Evolutionary conservation across 331 rosid species (phyloP), one percentile per base, ranked within the genome.

Genomic region (Phaseolus coccineus): DNA sequence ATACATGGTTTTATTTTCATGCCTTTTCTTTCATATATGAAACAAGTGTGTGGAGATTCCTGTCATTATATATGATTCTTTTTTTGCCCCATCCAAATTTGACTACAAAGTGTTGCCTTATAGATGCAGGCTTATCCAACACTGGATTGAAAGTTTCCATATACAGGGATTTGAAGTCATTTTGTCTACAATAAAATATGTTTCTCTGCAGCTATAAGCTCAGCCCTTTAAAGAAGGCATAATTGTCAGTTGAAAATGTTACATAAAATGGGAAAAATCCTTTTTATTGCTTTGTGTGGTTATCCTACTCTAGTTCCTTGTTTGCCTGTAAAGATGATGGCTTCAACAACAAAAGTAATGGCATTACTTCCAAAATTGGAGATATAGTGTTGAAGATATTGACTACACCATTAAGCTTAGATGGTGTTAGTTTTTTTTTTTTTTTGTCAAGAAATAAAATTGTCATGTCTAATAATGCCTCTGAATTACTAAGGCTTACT

Each of bases 91-190:
- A 61, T 39, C 15, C 82, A 70, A 69, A 9, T 40, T 80, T 72
- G 37, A 46, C 73, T 69, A 65, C 75, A 77, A 73, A 47, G 50
- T 80, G 71, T 59, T 72, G 78, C 79, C 66, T 83, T 70, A 68
- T 76, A 63, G 51, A 74, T 80, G 74, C 40, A 58, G 51, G 53
- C 68, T 39, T 81, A 25, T 66, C 22, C 47, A 30, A n/a, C 65
- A 37, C 35, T 65, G 6, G 3, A 40, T 22, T 6, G 19, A 24
- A 83, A 59, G 69, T 82, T 71, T 68, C 27, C 37, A 5, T 62
- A 61, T 51, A 69, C 28, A 19, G 25, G 65, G 39, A 61, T 50
- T 52, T 69, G 72, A 46, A 52, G 62, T 70, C 22, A 66, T 55
- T 15, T 78, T 78, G 70, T 52, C 46, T 80, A 70, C 67, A 76